Base-by-base conservation (phyloP, 441 rosid genomes). In the Eruca vesicaria region DNA sequence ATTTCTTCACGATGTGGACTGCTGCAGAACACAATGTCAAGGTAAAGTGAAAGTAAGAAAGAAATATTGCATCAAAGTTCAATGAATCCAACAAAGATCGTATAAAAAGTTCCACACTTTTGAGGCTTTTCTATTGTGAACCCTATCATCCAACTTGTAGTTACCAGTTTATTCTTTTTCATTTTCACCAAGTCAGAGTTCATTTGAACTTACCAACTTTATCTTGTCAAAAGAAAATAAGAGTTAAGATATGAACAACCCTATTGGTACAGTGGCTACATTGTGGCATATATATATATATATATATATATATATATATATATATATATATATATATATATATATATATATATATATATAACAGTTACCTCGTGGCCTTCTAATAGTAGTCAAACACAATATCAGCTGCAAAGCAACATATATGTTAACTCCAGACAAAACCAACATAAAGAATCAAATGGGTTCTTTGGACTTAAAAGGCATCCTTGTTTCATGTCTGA, bases 321-420 rank as follows among this genome's bases (percentile, higher is more conserved):
- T n/a, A n/a, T n/a, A n/a, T n/a, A n/a, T n/a, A n/a, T n/a, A n/a
- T n/a, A n/a, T n/a, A n/a, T n/a, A n/a, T n/a, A n/a, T n/a, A n/a
- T n/a, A n/a, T n/a, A n/a, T n/a, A n/a, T n/a, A n/a, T n/a, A n/a
- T n/a, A n/a, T n/a, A n/a, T n/a, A n/a, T n/a, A n/a, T n/a, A n/a
- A n/a, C n/a, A n/a, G n/a, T n/a, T n/a, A n/a, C 83, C 91, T 87
- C 0, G 97, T 95, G 41, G 83, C 96, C 73, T 91, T 95, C 78
- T 91, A 95, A 59, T 97, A 85, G 72, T 92, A 92, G 85, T 95
- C 99, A 74, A 95, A 92, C 85, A 92, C 99, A 68, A 95, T 87
- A 82, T 95, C 98, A 72, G 97, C 97, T 91, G 84, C 82, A 62
- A 26, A 50, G 18, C 8, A 23, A 75, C 18, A 75, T 2, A 45